Evolutionary conservation across 1,139 yeast species (phyloP), one percentile per base, ranked within the genome.

Genomic region (Saccharomyces hybrid): DNA sequence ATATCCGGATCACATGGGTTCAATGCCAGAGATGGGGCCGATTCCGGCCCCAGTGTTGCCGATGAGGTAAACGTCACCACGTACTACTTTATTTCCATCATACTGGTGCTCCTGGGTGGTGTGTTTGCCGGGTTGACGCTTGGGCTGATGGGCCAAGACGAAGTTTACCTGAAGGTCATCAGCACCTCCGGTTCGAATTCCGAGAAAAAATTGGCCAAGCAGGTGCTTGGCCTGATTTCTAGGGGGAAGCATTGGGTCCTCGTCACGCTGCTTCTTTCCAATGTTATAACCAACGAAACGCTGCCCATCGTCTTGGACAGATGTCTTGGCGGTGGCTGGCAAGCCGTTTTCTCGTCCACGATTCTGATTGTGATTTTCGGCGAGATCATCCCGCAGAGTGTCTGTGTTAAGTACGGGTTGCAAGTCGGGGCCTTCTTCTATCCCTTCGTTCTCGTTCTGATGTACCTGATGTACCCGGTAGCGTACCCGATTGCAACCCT

Each of bases 101-200:
- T 78, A 26, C 78, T 93, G 41, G 98, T 93, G 1, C 69, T 93
- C 47, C 78, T 90, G 3, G 99, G 99, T 52, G 99, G 99, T 60
- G 87, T 90, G 11, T 93, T 93, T 75, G 98, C 99, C 2, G 99
- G 98, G 7, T 76, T 93, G 52, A 93, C 99, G 26, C 77, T 93
- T 54, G 98, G 95, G 2, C 78, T 93, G 32, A 93, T 93, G 99
- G 98, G 98, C 59, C 98, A 91, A 72, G 98, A 93, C 70, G 97
- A 91, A 71, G 95, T 91, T 46, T 88, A 90, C 64, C 73, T 86
- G 58, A 85, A 83, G 67, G 95, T 86, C 28, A 83, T 86, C 60
- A 68, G 72, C 50, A 61, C 68, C 11, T 75, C 81, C n/a, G 86
- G 86, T 9, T 77, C 75, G 14, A 61, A 66, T 5, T 62, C 70